These are phyloP conservation scores for Mortierella claussenii DNA, from an alignment of 192 early-diverging fungal species.

Conservation along the genomic window DNA sequence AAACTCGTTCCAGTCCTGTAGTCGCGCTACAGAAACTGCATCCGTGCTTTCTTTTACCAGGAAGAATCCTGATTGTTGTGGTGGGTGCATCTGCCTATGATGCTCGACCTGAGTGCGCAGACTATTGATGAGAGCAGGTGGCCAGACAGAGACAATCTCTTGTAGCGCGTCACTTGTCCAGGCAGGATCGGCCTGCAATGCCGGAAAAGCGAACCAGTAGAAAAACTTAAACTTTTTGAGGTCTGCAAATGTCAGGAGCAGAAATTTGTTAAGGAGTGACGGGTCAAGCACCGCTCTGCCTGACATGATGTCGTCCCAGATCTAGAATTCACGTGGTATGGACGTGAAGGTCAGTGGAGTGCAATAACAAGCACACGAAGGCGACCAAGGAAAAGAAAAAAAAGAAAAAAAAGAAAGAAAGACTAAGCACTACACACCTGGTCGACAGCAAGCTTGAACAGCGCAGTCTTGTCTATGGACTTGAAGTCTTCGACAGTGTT, in stretches of 20 bases:
- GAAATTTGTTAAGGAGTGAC: constrained; percentile 73
- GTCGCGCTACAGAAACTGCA: constrained; percentile 18
- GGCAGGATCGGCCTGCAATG: constrained; percentile 75
- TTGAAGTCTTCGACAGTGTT: constrained; percentile 97
- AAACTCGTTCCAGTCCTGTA: constrained; percentile 70
- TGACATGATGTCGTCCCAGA: constrained; percentile 77
- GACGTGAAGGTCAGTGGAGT: too few relatives aligned
- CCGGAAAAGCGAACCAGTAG: constrained; percentile 97
- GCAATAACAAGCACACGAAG: background rate
- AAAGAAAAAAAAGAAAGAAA: constrained; percentile 20
- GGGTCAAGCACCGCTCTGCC: constrained; percentile 75
- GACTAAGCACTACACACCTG: constrained; percentile 55
- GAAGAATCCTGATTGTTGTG: constrained; percentile 53
- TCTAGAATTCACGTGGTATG: too few relatives aligned
- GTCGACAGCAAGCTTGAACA: constrained; percentile 68
- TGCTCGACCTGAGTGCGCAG: constrained; percentile 15
- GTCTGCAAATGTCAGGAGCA: constrained; percentile 93
- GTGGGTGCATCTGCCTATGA: constrained; percentile 15
- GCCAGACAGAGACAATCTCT: constrained; percentile 35
- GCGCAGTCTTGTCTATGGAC: constrained; percentile 73
- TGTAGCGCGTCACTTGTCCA: constrained; percentile 55
- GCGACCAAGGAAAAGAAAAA: background rate
- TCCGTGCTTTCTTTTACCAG: constrained; percentile 22
- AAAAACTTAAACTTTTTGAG: constrained; percentile 95
- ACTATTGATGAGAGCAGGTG: constrained; percentile 2